A percentile compares a stretch with the other conserved stretches of the same genome.
phyloP scores from a whole-genome alignment of 257 asterid genomes.

The Nemophila menziesii region DNA sequence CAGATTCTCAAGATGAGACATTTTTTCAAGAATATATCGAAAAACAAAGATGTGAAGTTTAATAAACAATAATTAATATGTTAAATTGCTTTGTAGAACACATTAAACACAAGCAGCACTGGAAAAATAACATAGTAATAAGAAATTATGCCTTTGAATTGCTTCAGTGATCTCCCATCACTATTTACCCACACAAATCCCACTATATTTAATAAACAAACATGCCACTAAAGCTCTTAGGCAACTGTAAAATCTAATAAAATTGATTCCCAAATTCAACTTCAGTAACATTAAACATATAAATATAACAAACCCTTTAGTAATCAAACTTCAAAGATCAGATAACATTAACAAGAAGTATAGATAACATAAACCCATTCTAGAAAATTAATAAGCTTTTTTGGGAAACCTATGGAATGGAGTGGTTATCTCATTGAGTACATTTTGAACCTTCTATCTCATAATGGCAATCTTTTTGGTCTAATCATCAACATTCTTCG shows the following conservation, averaged over 20 bases:
- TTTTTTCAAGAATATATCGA: slow-evolving; percentile 3
- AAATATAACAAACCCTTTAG: neutral
- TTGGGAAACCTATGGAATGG: slow-evolving; percentile 71
- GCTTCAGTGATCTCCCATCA: neutral
- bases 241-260: no score
- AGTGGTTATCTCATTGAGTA: slow-evolving; percentile 57
- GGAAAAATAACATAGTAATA: no score
- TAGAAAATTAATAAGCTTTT: slow-evolving; percentile 48
- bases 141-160: no score
- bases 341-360: neutral
- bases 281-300: neutral
- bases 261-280: neutral
- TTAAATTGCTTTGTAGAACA: no score
- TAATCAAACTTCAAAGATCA: neutral
- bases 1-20: slow-evolving; percentile 15
- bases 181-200: slow-evolving; percentile 2
- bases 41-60: neutral
- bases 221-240: neutral
- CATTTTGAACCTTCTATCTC: slow-evolving; percentile 56
- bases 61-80: no score
- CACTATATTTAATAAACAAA: slow-evolving; percentile 1
- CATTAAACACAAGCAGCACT: no score
- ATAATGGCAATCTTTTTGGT: slow-evolving; percentile 52
- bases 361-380: neutral
- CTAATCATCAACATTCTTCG: slow-evolving; percentile 30